A percentile compares a stretch with the other conserved stretches of the same genome.
These are phyloP conservation scores for Cyclospora cayetanensis DNA, from an alignment of 169 alveolate genomes.

Conservation along the genomic window DNA sequence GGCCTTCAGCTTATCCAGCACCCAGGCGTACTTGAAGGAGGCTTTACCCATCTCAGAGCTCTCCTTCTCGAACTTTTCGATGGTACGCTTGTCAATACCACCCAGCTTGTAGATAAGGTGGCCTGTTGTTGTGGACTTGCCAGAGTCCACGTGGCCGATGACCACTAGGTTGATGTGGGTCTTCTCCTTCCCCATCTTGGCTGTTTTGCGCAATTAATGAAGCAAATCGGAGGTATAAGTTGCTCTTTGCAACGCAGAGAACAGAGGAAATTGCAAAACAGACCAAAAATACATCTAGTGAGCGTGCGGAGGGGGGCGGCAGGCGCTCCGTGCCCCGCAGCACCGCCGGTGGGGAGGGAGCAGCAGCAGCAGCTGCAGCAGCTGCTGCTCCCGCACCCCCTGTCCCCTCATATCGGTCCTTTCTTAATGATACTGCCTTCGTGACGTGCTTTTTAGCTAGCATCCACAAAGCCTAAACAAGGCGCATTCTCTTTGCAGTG, in stretches of 20 bases:
- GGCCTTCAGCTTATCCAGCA: conserved; percentile 97
- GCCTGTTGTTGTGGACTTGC: conserved; percentile 98
- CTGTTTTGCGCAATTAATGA: too few relatives aligned
- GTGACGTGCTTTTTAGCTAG: background rate
- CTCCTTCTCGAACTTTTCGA: conserved; percentile 96
- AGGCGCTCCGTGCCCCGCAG: background rate
- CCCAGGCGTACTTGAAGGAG: conserved; percentile 99
- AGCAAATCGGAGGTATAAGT: too few relatives aligned
- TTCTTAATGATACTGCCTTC: background rate
- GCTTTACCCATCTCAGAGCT: conserved; percentile 95
- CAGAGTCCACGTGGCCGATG: conserved; percentile 98
- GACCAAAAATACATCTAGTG: too few relatives aligned
- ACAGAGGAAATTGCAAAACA: too few relatives aligned
- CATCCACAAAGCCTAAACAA: background rate
- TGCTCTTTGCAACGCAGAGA: too few relatives aligned
- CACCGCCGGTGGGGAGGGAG: background rate
- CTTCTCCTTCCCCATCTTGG: conserved; percentile 82
- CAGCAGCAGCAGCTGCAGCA: conserved; percentile 19
- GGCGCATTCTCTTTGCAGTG: background rate
- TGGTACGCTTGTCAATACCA: conserved; percentile 95
- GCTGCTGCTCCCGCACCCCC: background rate
- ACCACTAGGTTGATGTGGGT: conserved; percentile 95
- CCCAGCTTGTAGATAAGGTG: conserved; percentile 96
- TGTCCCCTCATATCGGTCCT: background rate
- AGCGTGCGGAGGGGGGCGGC: too few relatives aligned